These are phyloP conservation scores for Talaromyces atroroseus DNA, from an alignment of 2,329 filamentous ascomycete genomes.

Conservation along the genomic window DNA sequence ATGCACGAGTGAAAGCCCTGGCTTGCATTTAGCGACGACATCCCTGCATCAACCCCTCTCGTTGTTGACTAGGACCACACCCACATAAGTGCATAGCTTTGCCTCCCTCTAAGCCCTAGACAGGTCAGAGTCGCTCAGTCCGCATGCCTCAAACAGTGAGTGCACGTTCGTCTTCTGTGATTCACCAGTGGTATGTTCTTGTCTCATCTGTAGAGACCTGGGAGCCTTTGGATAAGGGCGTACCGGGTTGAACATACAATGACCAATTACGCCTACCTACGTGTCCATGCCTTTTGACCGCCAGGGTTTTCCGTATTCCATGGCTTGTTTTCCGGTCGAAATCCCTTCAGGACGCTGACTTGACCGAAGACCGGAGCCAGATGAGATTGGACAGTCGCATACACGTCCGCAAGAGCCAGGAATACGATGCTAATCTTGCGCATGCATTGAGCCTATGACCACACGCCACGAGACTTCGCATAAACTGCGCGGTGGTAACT, in stretches of 20 bases:
- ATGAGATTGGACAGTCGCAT: slow-evolving; percentile 6
- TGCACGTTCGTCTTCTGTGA: background rate
- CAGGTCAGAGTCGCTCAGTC: slow-evolving; percentile 4
- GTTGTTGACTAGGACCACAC: background rate
- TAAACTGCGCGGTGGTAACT: background rate
- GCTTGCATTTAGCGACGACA: background rate
- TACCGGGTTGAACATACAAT: background rate
- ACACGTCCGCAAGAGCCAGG: background rate
- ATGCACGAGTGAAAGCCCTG: background rate
- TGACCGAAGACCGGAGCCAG: background rate
- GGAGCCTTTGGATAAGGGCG: background rate
- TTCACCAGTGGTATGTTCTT: background rate
- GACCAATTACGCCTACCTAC: background rate
- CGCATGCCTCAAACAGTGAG: background rate
- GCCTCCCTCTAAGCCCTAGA: background rate
- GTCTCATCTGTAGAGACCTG: background rate
- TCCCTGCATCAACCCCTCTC: background rate
- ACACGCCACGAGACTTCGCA: background rate
- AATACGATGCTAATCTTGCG: background rate
- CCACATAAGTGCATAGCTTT: background rate
- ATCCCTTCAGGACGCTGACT: background rate
- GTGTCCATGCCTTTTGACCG: slow-evolving; percentile 1
- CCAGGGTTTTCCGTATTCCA: background rate
- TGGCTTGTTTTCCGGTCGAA: background rate
- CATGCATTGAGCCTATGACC: slow-evolving; percentile 1